A percentile compares a stretch with the other conserved stretches of the same genome.
Conservation (phyloP, 2,329 filamentous ascomycete genomes). For the Microascus cirrosus region DNA sequence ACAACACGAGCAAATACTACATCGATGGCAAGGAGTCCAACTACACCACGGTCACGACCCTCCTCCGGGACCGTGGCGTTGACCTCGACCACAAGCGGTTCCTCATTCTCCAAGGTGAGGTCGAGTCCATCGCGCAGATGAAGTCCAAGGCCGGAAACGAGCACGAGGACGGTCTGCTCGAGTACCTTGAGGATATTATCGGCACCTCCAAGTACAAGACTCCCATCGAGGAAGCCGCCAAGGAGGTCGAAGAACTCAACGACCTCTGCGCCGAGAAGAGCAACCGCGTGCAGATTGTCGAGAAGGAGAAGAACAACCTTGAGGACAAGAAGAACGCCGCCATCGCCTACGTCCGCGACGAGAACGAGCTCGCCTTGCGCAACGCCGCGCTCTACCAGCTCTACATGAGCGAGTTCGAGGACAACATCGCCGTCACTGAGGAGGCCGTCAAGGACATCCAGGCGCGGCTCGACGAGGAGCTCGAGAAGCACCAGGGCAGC, state of each 20-base stretch:
- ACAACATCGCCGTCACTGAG: slow-evolving; percentile 79
- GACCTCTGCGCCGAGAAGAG: slow-evolving; percentile 94
- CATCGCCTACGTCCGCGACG: slow-evolving; percentile 75
- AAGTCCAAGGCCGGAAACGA: slow-evolving; percentile 92
- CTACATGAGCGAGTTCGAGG: slow-evolving; percentile 75
- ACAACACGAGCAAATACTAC: slow-evolving; percentile 97
- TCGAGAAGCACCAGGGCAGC: slow-evolving; percentile 83
- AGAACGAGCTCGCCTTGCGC: slow-evolving; percentile 85
- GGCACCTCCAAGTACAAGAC: slow-evolving; percentile 97
- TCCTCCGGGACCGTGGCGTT: slow-evolving; percentile 79
- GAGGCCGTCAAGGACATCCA: slow-evolving; percentile 91
- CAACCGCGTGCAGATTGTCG: slow-evolving; percentile 88
- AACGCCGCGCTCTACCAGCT: slow-evolving; percentile 89
- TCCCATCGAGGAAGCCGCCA: slow-evolving; percentile 86
- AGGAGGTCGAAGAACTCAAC: slow-evolving; percentile 84
- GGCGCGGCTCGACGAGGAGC: slow-evolving; percentile 70
- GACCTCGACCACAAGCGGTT: slow-evolving; percentile 98
- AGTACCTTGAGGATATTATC: slow-evolving; percentile 97
- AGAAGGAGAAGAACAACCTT: slow-evolving; percentile 87
- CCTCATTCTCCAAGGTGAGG: slow-evolving; percentile 91
- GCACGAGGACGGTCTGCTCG: slow-evolving; percentile 89
- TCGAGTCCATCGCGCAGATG: slow-evolving; percentile 98
- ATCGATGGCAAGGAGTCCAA: slow-evolving; percentile 84
- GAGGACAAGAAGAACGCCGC: slow-evolving; percentile 97
- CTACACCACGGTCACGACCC: slow-evolving; percentile 80